These are phyloP conservation scores for Alternaria consortialis DNA, from an alignment of 2,329 filamentous ascomycete species.

Conservation along the genomic window DNA sequence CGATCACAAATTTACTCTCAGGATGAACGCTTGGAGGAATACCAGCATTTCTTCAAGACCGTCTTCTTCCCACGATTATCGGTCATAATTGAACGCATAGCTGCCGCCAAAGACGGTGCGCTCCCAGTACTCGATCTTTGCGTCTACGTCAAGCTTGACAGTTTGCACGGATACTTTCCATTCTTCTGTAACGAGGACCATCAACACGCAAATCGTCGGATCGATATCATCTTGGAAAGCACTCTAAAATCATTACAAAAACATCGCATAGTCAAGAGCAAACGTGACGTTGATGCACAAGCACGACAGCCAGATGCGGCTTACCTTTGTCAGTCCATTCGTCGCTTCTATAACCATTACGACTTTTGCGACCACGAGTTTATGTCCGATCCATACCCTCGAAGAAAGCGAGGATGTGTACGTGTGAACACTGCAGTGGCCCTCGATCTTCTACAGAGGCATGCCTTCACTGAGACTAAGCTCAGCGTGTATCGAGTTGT, in stretches of 20 bases:
- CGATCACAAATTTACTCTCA: background rate
- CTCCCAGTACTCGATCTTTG: background rate
- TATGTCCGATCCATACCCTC: background rate
- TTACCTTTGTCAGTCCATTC: background rate
- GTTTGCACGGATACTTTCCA: background rate
- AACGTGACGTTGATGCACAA: background rate
- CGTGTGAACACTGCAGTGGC: background rate
- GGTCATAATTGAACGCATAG: background rate
- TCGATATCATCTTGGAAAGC: background rate
- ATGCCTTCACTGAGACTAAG: background rate
- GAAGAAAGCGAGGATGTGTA: background rate
- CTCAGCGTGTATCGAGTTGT: background rate
- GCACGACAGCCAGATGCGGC: background rate
- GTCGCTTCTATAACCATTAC: background rate
- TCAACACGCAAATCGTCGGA: background rate
- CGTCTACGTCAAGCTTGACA: background rate
- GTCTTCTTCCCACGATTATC: background rate
- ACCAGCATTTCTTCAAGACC: background rate
- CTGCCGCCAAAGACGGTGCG: background rate
- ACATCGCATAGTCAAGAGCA: background rate
- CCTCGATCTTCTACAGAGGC: background rate
- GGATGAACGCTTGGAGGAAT: background rate
- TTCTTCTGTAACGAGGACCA: background rate
- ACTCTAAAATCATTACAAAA: background rate
- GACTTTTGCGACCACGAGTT: background rate